A percentile compares a stretch with the other conserved stretches of the same genome.
Conservation (phyloP, 306 rosid genomes). For the apple (Malus domestica) region DNA sequence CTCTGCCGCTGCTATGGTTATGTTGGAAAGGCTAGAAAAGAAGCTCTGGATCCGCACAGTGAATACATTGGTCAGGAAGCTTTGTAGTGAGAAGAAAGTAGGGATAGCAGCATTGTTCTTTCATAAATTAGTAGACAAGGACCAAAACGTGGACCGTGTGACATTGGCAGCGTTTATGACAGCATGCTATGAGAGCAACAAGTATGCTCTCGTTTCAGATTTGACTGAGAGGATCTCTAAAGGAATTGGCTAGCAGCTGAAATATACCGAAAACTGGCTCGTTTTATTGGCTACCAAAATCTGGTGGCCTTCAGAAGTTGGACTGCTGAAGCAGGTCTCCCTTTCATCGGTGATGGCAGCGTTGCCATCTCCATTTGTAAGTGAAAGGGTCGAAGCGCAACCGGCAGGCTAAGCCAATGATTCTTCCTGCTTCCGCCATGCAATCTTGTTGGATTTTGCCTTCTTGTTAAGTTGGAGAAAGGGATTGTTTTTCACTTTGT, state of each 20-base stretch:
- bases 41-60: conserved; percentile 69
- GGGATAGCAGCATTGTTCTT: conserved; percentile 84
- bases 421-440: background rate
- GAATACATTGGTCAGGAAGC: conserved; percentile 68
- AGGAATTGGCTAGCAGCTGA: conserved; percentile 30
- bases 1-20: conserved; percentile 51
- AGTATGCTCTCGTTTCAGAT: conserved; percentile 70
- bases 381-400: background rate
- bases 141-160: conserved; percentile 53
- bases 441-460: background rate
- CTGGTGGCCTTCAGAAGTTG: background rate
- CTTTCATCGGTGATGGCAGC: background rate
- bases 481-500: too few relatives aligned
- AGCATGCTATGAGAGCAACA: conserved; percentile 75
- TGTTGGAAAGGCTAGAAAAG: conserved; percentile 61
- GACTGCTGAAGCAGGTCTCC: background rate
- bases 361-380: background rate
- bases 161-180: conserved; percentile 69
- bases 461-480: background rate
- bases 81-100: conserved; percentile 67
- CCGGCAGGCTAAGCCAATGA: background rate
- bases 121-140: conserved; percentile 60
- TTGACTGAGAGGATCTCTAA: conserved; percentile 53
- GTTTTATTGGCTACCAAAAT: background rate
- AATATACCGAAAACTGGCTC: background rate